Base-by-base conservation (phyloP, 202 grass and related monocot species). In the Hordeum pubiflorum region DNA sequence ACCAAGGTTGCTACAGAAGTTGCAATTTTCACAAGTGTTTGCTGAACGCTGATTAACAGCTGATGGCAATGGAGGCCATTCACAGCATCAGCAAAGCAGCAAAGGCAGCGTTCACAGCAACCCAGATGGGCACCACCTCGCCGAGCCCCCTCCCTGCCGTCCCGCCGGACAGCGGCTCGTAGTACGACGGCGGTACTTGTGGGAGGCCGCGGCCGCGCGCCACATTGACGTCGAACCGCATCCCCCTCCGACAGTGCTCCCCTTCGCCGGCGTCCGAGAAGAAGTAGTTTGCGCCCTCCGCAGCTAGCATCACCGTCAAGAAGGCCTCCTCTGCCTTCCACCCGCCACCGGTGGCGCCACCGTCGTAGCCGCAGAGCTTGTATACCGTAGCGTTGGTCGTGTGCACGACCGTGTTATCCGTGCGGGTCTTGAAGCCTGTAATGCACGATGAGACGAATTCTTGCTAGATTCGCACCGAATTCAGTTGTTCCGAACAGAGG, bases 211-310 rank as follows among this genome's bases (percentile, higher is more conserved):
- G 87, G 48, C 91, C 94, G 10, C 58, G 87, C 52, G 71, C 74
- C 4, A 90, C 89, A 27, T 48, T 50, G 81, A 94, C 79, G 78
- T 55, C 38, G 23, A 97, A 90, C 73, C 83, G 84, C 94, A 97
- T 94, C 15, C 94, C 89, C 6, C 50, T 75, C 18, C 60, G 62
- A 81, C 94, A 97, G 60, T 97, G 89, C 18, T 64, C 63, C 4
- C 91, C 86, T 8, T 75, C 67, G 22, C 74, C 22, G 54, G 79
- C 80, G 60, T 87, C 83, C 0, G 94, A 94, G 86, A 94, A 94
- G 85, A 90, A 94, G 87, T 94, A 97, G 75, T 81, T 94, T 32
- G 65, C 36, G 5, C 91, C 94, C 75, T 94, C 91, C 7, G 72
- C 31, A 17, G 77, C 81, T 23, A 97, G 81, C 79, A 85, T 83